These are phyloP conservation scores for Colletotrichum melonis DNA, from an alignment of 2,329 filamentous ascomycete species.

Conservation along the genomic window DNA sequence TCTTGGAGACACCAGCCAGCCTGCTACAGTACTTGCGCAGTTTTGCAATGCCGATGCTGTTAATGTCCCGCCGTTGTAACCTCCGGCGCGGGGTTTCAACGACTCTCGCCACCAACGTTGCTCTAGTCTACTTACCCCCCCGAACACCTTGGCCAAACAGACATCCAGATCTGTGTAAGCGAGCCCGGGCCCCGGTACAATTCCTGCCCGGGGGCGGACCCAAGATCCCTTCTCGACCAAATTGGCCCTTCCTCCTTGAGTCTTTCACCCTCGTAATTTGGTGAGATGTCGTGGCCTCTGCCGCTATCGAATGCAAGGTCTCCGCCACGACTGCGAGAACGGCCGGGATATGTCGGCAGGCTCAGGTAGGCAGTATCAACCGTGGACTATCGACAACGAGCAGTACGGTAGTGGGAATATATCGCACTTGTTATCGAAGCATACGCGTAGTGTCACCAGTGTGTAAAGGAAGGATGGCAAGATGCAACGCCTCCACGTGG, in stretches of 20 bases:
- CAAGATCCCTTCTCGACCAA: slow-evolving; percentile 2
- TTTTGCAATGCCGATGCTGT: slow-evolving; percentile 4
- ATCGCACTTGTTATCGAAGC: slow-evolving; percentile 3
- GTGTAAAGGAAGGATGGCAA: neutral
- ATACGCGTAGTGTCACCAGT: neutral
- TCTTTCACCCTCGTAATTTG: neutral
- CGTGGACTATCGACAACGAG: neutral
- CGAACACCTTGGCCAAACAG: neutral
- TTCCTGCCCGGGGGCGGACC: neutral
- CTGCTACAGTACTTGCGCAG: neutral
- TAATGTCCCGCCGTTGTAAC: neutral
- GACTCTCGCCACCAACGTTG: slow-evolving; percentile 2
- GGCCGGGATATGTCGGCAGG: neutral
- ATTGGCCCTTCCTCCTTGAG: neutral
- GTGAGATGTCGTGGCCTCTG: neutral
- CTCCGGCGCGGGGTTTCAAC: neutral
- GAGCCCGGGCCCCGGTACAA: neutral
- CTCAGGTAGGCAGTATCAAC: neutral
- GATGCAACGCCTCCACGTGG: slow-evolving; percentile 21
- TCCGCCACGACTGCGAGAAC: no score
- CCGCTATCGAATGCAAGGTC: slow-evolving; percentile 2
- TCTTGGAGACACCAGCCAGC: neutral
- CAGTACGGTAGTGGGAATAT: neutral
- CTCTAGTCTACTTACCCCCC: neutral
- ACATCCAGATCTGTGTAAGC: neutral